Conservation (phyloP, 2,329 filamentous ascomycete species). For the Microdochium trichocladiopsis region DNA sequence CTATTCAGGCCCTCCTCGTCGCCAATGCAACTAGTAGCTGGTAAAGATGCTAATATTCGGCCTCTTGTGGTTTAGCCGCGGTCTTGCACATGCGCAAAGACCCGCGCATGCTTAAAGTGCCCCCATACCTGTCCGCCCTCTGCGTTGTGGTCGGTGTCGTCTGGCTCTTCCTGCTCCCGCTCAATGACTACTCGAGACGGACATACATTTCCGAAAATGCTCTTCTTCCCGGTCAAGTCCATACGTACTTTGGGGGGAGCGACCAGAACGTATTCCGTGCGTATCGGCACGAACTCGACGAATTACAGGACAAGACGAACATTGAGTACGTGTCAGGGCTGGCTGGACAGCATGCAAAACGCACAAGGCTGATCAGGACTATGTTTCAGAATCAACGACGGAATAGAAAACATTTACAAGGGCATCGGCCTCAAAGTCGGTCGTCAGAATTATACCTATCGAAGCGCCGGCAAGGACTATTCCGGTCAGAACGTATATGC, state of each 20-base stretch:
- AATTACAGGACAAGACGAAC: conserved; percentile 46
- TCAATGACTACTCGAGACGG: conserved; percentile 82
- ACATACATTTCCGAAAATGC: conserved; percentile 99
- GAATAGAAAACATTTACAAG: conserved; percentile 67
- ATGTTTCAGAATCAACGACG: conserved; percentile 52
- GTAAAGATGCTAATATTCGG: no score
- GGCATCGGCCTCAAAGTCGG: conserved; percentile 81
- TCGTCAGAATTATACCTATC: conserved; percentile 81
- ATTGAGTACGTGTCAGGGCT: conserved; percentile 33
- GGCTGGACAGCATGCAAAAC: neutral
- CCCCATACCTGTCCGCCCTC: conserved; percentile 79
- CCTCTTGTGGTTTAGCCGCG: neutral
- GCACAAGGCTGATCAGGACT: conserved; percentile 3
- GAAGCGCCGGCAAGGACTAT: conserved; percentile 65
- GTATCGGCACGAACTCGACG: conserved; percentile 77
- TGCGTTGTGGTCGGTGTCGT: conserved; percentile 79
- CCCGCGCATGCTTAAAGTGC: conserved; percentile 73
- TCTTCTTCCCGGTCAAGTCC: conserved; percentile 88
- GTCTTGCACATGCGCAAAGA: conserved; percentile 50
- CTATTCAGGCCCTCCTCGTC: neutral
- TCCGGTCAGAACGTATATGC: conserved; percentile 88
- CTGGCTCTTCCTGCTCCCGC: conserved; percentile 84
- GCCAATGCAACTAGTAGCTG: neutral
- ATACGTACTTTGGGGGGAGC: conserved; percentile 94
- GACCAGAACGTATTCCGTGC: conserved; percentile 93